Percentiles rank a stretch among this genome's conserved stretches.
Evolutionary conservation across 2,329 filamentous ascomycete genomes (phyloP).

Genomic region (Talaromyces sp.): DNA sequence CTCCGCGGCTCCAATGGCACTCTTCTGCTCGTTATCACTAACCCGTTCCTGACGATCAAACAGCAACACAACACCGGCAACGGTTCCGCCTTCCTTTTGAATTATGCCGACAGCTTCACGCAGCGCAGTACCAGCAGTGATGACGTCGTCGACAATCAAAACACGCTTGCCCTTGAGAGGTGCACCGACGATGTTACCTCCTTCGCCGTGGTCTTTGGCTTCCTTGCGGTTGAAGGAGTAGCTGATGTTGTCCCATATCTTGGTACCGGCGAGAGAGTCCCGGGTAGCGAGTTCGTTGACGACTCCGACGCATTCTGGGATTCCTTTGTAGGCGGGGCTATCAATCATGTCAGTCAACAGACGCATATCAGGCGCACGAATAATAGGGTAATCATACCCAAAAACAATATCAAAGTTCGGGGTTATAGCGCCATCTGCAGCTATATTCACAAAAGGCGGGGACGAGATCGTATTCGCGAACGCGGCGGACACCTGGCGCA

Average conservation of each 20-base stretch:
- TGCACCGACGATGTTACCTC: conserved; percentile 87
- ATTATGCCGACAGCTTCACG: conserved; percentile 90
- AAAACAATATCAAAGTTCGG: conserved; percentile 81
- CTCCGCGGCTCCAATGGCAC: conserved; percentile 81
- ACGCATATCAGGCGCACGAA: neutral
- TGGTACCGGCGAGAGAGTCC: conserved; percentile 49
- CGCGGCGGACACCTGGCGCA: conserved; percentile 73
- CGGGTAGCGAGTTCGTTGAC: conserved; percentile 72
- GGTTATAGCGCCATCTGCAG: conserved; percentile 34
- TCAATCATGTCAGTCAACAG: neutral
- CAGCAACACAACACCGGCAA: conserved; percentile 85
- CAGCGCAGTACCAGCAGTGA: conserved; percentile 92
- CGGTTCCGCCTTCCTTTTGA: conserved; percentile 74
- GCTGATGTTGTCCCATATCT: conserved; percentile 66
- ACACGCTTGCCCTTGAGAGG: conserved; percentile 80
- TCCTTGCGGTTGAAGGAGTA: conserved; percentile 97
- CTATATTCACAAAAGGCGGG: conserved; percentile 44
- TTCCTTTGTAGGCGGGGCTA: conserved; percentile 88
- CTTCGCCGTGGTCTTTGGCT: conserved; percentile 93
- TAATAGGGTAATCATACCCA: conserved; percentile 42
- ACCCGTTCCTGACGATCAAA: conserved; percentile 66
- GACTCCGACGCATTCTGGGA: conserved; percentile 79
- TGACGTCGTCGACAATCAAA: conserved; percentile 93
- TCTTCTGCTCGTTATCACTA: conserved; percentile 67
- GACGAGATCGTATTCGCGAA: conserved; percentile 66